Evolutionary conservation across 1,284 basidiomycete species (phyloP), one percentile per base, ranked within the genome.

Genomic region (Ganoderma boninense): DNA sequence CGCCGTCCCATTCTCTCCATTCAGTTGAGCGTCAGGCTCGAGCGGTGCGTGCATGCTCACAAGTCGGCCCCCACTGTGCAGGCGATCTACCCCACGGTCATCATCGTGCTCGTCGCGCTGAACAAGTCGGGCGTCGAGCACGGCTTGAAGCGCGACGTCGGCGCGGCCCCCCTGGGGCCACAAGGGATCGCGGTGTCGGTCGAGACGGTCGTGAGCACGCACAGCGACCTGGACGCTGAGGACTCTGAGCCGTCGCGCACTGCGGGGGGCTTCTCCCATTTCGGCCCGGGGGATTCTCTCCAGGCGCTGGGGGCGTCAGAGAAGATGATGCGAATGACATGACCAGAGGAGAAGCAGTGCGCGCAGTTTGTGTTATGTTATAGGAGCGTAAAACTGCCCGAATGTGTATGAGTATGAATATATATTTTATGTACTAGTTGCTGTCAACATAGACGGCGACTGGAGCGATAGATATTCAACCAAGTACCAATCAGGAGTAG

Each of bases 81-180:
- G 29, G 52, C 52, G 23, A 54, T 54, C 52, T 54, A 54, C 26
- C 29, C 52, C 23, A 54, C 52, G 26, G 14, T 54, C 13, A 54
- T 54, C 52, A 54, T 54, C 52, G 52, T 54, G 52, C 52, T 29
- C 52, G 52, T 54, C 46, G 46, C 46, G n/a, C 20, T 49, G 52
- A 29, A 54, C 52, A 29, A 54, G 29, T 54, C 52, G 6, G 52
- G 23, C 52, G 26, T 54, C 29, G 26, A 54, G 29, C 4, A 54
- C 52, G 52, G 52, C 26, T 29, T 54, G 11, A 54, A 29, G 29
- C n/a, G 23, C 23, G 23, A 52, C 13, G 14, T 13, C 13, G 23
- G n/a, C 4, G 4, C 0, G 20, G 44, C 44, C 6, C 6, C 13
- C 0, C 44, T 18, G 3, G 23, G 23, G 7, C 52, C 23, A 11